phyloP scores from a whole-genome alignment of 805 yeast genomes.

The Cyberlindnera subsufficiens region DNA sequence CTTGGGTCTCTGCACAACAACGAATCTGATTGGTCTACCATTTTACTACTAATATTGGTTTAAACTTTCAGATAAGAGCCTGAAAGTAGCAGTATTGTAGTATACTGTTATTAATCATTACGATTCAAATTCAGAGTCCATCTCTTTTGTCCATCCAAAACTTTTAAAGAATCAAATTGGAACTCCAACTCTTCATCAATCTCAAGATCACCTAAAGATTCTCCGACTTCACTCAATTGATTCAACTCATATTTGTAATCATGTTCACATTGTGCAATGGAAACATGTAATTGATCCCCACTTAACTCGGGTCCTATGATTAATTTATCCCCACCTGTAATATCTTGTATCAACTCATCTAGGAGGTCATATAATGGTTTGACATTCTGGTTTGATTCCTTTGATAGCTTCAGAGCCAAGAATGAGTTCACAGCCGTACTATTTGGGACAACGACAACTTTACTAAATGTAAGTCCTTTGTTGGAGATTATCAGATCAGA shows the following conservation, averaged over 20 bases:
- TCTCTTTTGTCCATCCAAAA: slow-evolving; percentile 6
- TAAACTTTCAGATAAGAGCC: too few relatives aligned
- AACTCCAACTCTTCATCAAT: slow-evolving; percentile 7
- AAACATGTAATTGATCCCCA: slow-evolving; percentile 11
- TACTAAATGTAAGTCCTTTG: slow-evolving; percentile 5
- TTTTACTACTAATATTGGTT: too few relatives aligned
- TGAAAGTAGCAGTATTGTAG: not conserved
- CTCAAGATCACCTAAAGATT: slow-evolving; percentile 7
- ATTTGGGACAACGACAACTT: slow-evolving; percentile 6
- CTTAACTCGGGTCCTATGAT: slow-evolving; percentile 5
- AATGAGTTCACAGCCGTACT: slow-evolving; percentile 2
- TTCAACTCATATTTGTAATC: slow-evolving; percentile 2
- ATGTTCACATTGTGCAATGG: slow-evolving; percentile 4
- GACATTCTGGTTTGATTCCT: slow-evolving; percentile 2
- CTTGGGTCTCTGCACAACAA: too few relatives aligned
- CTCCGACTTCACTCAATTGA: slow-evolving; percentile 5
- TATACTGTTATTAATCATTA: not conserved
- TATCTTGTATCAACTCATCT: not conserved
- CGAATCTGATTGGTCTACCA: too few relatives aligned
- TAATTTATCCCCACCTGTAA: not conserved
- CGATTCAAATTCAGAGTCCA: slow-evolving; percentile 2
- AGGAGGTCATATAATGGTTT: slow-evolving; percentile 6
- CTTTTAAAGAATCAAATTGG: slow-evolving; percentile 8
- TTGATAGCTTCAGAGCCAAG: slow-evolving; percentile 6
- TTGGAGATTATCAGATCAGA: not conserved